A percentile compares a stretch with the other conserved stretches of the same genome.
Conservation (phyloP, 78 protist genomes). For the Emiliania huxleyi region DNA sequence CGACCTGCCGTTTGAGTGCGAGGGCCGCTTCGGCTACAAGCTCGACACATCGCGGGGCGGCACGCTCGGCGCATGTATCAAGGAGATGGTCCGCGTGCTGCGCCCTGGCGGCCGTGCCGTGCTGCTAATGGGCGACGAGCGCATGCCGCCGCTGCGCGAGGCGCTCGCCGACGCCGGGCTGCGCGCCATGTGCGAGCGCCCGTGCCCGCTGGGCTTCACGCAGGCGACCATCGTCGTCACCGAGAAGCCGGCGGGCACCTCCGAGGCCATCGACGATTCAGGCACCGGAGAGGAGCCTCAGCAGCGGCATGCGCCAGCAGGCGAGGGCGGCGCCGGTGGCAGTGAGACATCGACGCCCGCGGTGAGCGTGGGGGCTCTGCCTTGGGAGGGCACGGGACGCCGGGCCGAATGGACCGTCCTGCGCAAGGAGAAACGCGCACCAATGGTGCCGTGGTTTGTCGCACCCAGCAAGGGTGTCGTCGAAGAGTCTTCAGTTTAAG, state of each 20-base stretch:
- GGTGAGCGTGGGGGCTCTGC: background rate
- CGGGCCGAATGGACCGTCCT: background rate
- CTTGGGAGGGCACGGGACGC: background rate
- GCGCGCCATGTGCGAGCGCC: background rate
- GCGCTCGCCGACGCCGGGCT: background rate
- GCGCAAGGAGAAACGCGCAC: background rate
- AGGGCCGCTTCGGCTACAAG: background rate
- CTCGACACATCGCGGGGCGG: background rate
- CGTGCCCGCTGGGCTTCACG: background rate
- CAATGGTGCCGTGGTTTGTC: background rate
- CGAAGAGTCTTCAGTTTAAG: too few species aligned
- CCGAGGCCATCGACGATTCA: too few species aligned
- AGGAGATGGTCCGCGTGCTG: background rate
- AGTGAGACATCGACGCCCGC: background rate
- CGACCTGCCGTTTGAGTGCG: background rate
- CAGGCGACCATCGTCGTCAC: background rate
- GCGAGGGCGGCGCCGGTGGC: background rate
- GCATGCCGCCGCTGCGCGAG: background rate
- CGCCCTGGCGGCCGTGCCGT: background rate
- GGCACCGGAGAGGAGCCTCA: too few species aligned
- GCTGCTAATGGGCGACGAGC: background rate
- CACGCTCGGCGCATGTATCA: too few species aligned
- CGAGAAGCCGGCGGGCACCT: background rate
- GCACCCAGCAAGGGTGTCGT: too few species aligned
- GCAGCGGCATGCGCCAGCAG: background rate